Evolutionary conservation across 2,329 filamentous ascomycete genomes (phyloP).

Genomic region (Fusarium scirpi): DNA sequence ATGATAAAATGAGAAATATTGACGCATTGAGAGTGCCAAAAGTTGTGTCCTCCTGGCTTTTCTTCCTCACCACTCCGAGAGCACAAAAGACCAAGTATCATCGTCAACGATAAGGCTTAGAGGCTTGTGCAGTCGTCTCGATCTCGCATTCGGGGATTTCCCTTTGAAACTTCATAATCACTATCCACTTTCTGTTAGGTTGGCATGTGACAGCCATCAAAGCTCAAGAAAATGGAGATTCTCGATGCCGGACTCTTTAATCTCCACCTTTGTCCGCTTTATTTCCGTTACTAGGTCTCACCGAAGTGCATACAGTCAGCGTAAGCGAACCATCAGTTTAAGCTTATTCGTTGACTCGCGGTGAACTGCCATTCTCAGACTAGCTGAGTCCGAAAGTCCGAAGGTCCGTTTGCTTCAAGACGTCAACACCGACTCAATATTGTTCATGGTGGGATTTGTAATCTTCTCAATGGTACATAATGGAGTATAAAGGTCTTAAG

Average conservation of each 20-base stretch:
- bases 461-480: background rate
- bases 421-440: background rate
- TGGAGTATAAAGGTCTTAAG: rapidly evolving
- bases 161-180: too few relatives aligned
- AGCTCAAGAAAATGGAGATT: rapidly evolving
- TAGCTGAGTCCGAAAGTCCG: slow-evolving; percentile 8
- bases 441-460: rapidly evolving
- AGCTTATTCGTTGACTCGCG: slow-evolving; percentile 12
- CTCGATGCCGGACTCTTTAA: background rate
- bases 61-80: too few relatives aligned
- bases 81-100: too few relatives aligned
- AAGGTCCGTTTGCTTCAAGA: background rate
- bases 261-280: background rate
- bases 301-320: background rate
- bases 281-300: background rate
- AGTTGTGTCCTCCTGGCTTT: too few relatives aligned
- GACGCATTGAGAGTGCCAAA: too few relatives aligned
- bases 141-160: too few relatives aligned
- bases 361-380: background rate
- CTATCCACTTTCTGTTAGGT: too few relatives aligned
- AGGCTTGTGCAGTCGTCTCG: too few relatives aligned
- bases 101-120: too few relatives aligned
- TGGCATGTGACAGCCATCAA: too few relatives aligned
- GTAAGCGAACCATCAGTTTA: background rate
- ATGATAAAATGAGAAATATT: too few relatives aligned